These are phyloP conservation scores for Physaria fendleri DNA, from an alignment of 345 rosid genomes.

Conservation along the genomic window DNA sequence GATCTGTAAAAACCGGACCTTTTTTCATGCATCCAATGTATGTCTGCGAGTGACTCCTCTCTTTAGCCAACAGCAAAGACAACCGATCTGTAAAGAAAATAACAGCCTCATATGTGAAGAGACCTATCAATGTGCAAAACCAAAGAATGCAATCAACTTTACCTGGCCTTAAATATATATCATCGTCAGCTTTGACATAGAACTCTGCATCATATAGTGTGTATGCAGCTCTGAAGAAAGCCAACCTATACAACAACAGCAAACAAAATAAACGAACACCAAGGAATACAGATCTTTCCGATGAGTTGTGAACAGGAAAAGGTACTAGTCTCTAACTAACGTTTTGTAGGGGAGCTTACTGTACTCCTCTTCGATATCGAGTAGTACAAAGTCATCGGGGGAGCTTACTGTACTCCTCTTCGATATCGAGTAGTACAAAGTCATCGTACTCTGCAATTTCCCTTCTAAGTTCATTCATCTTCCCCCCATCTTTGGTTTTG, in stretches of 20 bases:
- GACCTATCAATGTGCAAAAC: neutral
- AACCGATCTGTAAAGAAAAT: constrained; percentile 50
- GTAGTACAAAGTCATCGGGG: constrained; percentile 76
- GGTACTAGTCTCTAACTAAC: constrained; percentile 43
- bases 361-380: constrained; percentile 93
- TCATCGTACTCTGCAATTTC: constrained; percentile 81
- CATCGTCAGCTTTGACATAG: constrained; percentile 96
- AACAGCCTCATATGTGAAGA: neutral
- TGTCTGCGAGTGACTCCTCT: constrained; percentile 72
- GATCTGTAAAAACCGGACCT: constrained; percentile 85
- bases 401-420: constrained; percentile 97
- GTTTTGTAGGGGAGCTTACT: constrained; percentile 98
- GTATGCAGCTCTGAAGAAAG: constrained; percentile 84
- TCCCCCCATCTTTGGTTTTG: constrained; percentile 44
- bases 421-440: constrained; percentile 73
- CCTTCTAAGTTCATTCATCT: constrained; percentile 58
- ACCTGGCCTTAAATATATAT: constrained; percentile 93
- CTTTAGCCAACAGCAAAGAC: constrained; percentile 71
- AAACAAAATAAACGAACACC: neutral
- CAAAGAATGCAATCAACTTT: neutral
- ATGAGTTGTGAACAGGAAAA: neutral
- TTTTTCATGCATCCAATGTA: constrained; percentile 94
- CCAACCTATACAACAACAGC: constrained; percentile 48
- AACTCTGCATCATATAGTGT: constrained; percentile 79
- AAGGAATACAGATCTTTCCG: neutral